A percentile compares a stretch with the other conserved stretches of the same genome.
phyloP scores from a whole-genome alignment of 192 early-diverging fungal species.

The Coemansia umbellata region DNA sequence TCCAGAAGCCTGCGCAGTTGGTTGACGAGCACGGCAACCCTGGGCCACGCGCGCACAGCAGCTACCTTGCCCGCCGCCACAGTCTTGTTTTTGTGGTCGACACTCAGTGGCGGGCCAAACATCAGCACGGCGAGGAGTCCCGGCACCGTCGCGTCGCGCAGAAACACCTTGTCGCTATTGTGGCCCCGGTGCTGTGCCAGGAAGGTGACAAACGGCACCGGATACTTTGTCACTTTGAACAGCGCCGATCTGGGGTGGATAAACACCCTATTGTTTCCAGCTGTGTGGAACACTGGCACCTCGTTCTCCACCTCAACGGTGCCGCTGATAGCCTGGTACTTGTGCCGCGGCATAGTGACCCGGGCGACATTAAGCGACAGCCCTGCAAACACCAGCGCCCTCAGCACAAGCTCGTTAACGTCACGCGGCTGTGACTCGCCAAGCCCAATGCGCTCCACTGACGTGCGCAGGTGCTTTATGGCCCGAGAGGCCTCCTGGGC shows the following conservation, averaged over 20 bases:
- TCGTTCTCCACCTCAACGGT: slow-evolving; percentile 66
- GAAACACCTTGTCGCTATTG: slow-evolving; percentile 18
- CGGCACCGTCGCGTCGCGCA: slow-evolving; percentile 59
- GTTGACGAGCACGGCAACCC: slow-evolving; percentile 70
- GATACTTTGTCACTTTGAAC: slow-evolving; percentile 59
- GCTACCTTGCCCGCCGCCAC: slow-evolving; percentile 57
- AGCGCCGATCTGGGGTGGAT: slow-evolving; percentile 80
- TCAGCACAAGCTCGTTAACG: slow-evolving; percentile 55
- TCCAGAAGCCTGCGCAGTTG: slow-evolving; percentile 71
- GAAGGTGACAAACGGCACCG: slow-evolving; percentile 66
- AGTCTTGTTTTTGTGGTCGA: slow-evolving; percentile 67
- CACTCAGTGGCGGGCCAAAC: slow-evolving; percentile 75
- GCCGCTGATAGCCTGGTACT: slow-evolving; percentile 70
- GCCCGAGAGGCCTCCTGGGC: slow-evolving; percentile 59
- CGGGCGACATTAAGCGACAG: slow-evolving; percentile 79
- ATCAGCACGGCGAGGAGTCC: slow-evolving; percentile 70
- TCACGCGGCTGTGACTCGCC: neutral
- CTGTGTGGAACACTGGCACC: slow-evolving; percentile 16
- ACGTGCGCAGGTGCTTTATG: slow-evolving; percentile 59
- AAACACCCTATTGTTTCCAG: slow-evolving; percentile 62
- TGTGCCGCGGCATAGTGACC: slow-evolving; percentile 65
- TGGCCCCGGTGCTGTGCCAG: slow-evolving; percentile 51
- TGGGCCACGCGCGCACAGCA: slow-evolving; percentile 68
- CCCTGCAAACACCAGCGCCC: slow-evolving; percentile 75
- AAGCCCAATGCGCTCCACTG: slow-evolving; percentile 24